A percentile compares a stretch with the other conserved stretches of the same genome.
These are phyloP conservation scores for Leccinum fibrillosum DNA, from an alignment of 768 basidiomycete species.

Conservation along the genomic window DNA sequence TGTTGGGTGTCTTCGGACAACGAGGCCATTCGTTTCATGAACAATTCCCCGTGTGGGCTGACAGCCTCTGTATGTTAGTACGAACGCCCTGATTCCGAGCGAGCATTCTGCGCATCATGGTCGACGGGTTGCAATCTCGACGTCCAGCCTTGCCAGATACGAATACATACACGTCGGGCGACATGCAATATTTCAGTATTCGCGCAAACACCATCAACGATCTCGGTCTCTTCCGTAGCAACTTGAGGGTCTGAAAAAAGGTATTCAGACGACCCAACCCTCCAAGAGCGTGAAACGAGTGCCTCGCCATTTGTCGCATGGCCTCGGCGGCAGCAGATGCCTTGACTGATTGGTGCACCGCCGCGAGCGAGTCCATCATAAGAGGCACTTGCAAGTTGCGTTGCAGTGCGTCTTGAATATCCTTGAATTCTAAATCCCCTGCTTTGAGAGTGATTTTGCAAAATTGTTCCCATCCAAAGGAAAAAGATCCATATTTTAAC, in stretches of 20 bases:
- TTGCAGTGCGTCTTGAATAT: slow-evolving; percentile 84
- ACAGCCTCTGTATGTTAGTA: too few species aligned
- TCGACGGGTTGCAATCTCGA: slow-evolving; percentile 58
- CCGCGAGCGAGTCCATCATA: slow-evolving; percentile 89
- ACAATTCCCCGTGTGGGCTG: slow-evolving; percentile 70
- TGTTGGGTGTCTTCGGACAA: slow-evolving; percentile 76
- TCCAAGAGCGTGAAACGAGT: slow-evolving; percentile 7
- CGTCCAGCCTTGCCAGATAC: slow-evolving; percentile 80
- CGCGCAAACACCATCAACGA: slow-evolving; percentile 88
- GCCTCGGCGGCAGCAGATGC: slow-evolving; percentile 67
- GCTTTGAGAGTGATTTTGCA: slow-evolving; percentile 80
- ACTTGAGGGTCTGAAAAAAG: slow-evolving; percentile 49
- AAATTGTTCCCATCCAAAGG: slow-evolving; percentile 77
- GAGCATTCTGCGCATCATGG: too few species aligned
- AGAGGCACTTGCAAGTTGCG: slow-evolving; percentile 87
- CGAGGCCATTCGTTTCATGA: slow-evolving; percentile 91
- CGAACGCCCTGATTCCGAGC: too few species aligned
- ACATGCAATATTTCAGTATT: slow-evolving; percentile 85
- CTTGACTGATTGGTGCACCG: slow-evolving; percentile 76
- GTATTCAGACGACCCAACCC: slow-evolving; percentile 13
- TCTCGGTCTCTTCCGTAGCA: slow-evolving; percentile 75
- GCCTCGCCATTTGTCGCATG: slow-evolving; percentile 68
- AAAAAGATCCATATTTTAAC: slow-evolving; percentile 80
- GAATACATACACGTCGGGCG: slow-evolving; percentile 77
- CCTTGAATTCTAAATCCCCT: slow-evolving; percentile 50